Percentiles rank a stretch among this genome's conserved stretches.
phyloP scores from a whole-genome alignment of 768 basidiomycete genomes.

The Podaxis sp. region DNA sequence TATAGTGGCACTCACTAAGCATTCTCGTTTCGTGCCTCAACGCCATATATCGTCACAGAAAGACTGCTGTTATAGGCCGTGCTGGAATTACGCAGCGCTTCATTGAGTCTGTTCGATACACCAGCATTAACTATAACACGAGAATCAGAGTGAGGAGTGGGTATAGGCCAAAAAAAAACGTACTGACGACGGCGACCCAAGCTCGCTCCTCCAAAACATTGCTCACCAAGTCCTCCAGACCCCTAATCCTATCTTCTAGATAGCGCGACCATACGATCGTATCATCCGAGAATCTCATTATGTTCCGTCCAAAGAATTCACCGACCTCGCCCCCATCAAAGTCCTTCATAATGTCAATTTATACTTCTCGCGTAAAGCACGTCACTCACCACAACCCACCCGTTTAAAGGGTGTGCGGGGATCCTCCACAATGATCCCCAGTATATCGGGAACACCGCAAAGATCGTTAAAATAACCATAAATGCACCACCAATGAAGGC shows the following conservation, averaged over 20 bases:
- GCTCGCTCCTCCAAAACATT: constrained; percentile 51
- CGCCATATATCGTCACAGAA: constrained; percentile 36
- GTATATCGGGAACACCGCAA: constrained; percentile 44
- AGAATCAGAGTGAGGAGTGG: background rate
- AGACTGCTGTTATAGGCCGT: constrained; percentile 50
- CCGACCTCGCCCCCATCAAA: constrained; percentile 61
- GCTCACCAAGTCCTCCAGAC: constrained; percentile 24
- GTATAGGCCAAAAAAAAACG: constrained; percentile 19
- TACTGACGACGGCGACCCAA: constrained; percentile 59
- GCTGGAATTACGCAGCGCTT: constrained; percentile 39
- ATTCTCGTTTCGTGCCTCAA: constrained; percentile 20
- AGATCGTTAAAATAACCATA: constrained; percentile 47
- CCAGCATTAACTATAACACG: constrained; percentile 37
- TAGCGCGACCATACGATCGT: constrained; percentile 23
- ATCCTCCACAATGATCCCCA: constrained; percentile 54
- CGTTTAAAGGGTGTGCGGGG: constrained; percentile 42
- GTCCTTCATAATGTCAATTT: constrained; percentile 39
- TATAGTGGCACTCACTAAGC: constrained; percentile 42
- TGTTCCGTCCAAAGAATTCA: constrained; percentile 30
- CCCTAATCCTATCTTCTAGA: too few relatives aligned
- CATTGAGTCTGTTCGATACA: constrained; percentile 35
- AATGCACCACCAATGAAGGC: constrained; percentile 39
- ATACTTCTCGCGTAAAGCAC: constrained; percentile 20
- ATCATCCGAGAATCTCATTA: constrained; percentile 32
- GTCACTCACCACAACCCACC: constrained; percentile 51